Base-by-base conservation (phyloP, 495 filamentous ascomycete genomes). In the Hyaloscypha finlandica region DNA sequence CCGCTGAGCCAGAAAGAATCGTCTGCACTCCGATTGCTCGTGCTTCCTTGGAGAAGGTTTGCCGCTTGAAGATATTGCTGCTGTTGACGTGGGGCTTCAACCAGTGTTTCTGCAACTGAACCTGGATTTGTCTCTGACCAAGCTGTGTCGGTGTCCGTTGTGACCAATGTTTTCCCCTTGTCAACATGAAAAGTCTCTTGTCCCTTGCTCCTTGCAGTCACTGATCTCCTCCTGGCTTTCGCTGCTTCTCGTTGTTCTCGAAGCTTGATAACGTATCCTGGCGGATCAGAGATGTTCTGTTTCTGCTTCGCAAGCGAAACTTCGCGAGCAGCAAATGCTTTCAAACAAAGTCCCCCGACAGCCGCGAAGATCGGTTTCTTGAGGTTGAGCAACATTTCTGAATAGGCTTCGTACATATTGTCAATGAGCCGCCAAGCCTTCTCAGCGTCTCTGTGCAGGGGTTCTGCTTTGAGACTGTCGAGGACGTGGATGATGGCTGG, bases 361-460 rank as follows among this genome's bases (percentile, higher is more conserved):
- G 76, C 76, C 31, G 73, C 63, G 52, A 68, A 63, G 39, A 77
- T 76, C 6, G 74, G 74, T 48, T 72, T 76, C 48, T 67, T 73
- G 48, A 59, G 73, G 61, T 71, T 63, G 6, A 71, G 66, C 11
- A 77, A 19, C 68, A 78, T 74, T 16, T 61, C 73, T 37, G 70
- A 65, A 39, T 68, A 75, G 33, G 73, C 73, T 37, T 69, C 51
- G 48, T 71, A 91, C 1, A 88, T 78, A 0, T 77, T 75, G 57
- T 86, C 86, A 25, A 97, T 81, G 0, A 91, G 89, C 14, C 77
- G 75, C 94, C 94, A 97, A 1, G 90, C 92, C 8, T 92, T 86
- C 65, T 94, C 90, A 3, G 90, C 89, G 12, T 90, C 80, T 29
- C 75, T 71, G 20, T 76, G 82, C 39, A 82, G 84, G 22, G 89